Base-by-base conservation (phyloP, 805 yeast species). In the Candida pseudofarinosa region DNA sequence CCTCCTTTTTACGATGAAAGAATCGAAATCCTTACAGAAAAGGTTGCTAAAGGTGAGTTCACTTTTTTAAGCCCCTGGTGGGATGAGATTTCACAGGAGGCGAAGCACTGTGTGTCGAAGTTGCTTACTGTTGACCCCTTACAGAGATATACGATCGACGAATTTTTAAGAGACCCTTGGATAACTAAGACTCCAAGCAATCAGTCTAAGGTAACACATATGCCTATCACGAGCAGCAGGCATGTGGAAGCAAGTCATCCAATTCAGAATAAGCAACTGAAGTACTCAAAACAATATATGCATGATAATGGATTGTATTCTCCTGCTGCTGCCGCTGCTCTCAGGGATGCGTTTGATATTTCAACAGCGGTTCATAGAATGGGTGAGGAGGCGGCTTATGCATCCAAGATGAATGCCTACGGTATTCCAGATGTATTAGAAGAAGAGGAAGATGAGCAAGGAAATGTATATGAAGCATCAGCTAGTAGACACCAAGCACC, bases 1-100 rank as follows among this genome's bases (percentile, higher is more conserved):
- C 99, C 99, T 1, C 99, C 99, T 4, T 93, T 93, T 59, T 93
- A 89, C 63, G 95, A 88, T 58, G 93, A 86, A 56, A 69, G 81
- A 45, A 83, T 83, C 47, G 90, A 84, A 45, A 72, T 76, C 1
- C 71, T 86, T 46, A 85, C 95, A 3, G 84, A 79, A 50, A 84
- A 85, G 52, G 90, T 86, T 17, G 87, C 90, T n/a, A 70, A 69
- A 46, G 95, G 93, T 31, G 85, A 85, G 56, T 86, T 74, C 59
- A 80, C 85, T 10, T 86, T 86, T 52, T 66, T 86, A 51, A 69
- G 80, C 30, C 95, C 95, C 1, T 86, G 95, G 95, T 86, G 95
- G 95, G 95, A 86, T 60, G 93, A 86, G 50, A 83, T 86, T 31
- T 74, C 83, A 38, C 56, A 52, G 31, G 79, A 76, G 4, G 95